phyloP scores from a whole-genome alignment of 169 alveolate genomes.

The Perkinsus marinus region DNA sequence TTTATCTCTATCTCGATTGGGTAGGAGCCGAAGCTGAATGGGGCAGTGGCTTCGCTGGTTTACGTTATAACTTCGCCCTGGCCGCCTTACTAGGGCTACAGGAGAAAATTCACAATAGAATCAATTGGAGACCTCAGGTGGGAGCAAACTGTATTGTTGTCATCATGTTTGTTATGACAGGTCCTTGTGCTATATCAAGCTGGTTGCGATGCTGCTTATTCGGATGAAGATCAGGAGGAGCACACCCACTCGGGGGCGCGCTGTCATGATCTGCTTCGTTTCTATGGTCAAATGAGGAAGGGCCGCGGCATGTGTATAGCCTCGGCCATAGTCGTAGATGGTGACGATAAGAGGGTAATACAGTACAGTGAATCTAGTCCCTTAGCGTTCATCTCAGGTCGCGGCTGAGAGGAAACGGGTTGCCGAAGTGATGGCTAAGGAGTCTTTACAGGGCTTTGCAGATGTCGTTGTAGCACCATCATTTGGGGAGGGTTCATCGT shows the following conservation, averaged over 20 bases:
- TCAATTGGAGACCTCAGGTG: neutral
- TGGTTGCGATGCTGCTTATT: neutral
- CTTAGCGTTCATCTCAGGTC: conserved; percentile 3
- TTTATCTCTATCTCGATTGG: conserved; percentile 2
- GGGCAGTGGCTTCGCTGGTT: conserved; percentile 32
- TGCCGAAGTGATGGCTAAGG: conserved; percentile 15
- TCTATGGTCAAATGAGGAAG: conserved; percentile 15
- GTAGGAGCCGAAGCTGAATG: conserved; percentile 8
- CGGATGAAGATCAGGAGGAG: neutral
- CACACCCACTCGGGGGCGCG: neutral
- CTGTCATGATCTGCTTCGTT: conserved; percentile 12
- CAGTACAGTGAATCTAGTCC: no score
- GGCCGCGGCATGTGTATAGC: conserved; percentile 19
- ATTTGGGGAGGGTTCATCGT: conserved; percentile 15
- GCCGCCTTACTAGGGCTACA: conserved; percentile 11
- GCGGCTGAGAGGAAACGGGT: conserved; percentile 11
- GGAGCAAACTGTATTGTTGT: neutral
- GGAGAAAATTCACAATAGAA: neutral
- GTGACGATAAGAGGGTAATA: neutral
- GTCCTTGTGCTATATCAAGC: conserved; percentile 9
- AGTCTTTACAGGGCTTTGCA: conserved; percentile 17
- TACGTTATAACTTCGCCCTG: conserved; percentile 21
- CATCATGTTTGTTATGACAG: neutral
- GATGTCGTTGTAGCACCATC: conserved; percentile 20
- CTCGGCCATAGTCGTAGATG: conserved; percentile 16